phyloP scores from a whole-genome alignment of 768 basidiomycete species.

The Lactifluus piperatus region DNA sequence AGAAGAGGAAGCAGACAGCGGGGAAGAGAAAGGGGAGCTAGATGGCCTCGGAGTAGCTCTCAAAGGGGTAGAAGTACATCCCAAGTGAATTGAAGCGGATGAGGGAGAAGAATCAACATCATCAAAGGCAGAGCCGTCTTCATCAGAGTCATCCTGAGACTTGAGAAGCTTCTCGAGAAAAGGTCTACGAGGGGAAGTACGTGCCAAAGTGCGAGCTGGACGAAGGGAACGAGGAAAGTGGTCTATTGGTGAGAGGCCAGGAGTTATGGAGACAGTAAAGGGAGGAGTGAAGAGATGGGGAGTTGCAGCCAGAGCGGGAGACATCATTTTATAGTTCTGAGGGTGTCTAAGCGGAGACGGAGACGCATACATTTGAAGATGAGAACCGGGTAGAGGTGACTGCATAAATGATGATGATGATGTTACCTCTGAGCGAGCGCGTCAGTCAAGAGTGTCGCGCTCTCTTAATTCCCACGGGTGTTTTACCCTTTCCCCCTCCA shows the following conservation, averaged over 20 bases:
- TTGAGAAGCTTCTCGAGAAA: conserved; percentile 12
- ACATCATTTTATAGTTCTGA: neutral
- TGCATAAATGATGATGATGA: neutral
- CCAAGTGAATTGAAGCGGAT: conserved; percentile 11
- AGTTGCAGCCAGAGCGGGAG: conserved; percentile 15
- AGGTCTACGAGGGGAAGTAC: conserved; percentile 2
- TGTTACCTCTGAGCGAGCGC: neutral
- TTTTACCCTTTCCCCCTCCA: neutral
- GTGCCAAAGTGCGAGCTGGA: neutral
- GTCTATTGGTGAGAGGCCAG: conserved; percentile 16
- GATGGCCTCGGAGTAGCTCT: conserved; percentile 11
- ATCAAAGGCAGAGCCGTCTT: neutral
- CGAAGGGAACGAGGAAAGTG: conserved; percentile 8
- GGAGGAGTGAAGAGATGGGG: conserved; percentile 19
- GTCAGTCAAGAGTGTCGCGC: too few relatives aligned
- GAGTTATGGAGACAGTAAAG: conserved; percentile 1
- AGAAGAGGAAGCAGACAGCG: conserved; percentile 13
- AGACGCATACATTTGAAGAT: conserved; percentile 19
- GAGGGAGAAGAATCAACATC: conserved; percentile 10
- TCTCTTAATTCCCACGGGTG: conserved; percentile 8
- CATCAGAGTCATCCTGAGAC: conserved; percentile 14
- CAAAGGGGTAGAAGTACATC: conserved; percentile 13
- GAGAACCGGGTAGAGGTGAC: neutral
- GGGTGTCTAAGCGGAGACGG: conserved; percentile 13
- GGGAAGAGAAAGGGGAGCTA: conserved; percentile 15